Evolutionary conservation across 345 rosid species (phyloP).

Genomic region (Salix exigua): DNA sequence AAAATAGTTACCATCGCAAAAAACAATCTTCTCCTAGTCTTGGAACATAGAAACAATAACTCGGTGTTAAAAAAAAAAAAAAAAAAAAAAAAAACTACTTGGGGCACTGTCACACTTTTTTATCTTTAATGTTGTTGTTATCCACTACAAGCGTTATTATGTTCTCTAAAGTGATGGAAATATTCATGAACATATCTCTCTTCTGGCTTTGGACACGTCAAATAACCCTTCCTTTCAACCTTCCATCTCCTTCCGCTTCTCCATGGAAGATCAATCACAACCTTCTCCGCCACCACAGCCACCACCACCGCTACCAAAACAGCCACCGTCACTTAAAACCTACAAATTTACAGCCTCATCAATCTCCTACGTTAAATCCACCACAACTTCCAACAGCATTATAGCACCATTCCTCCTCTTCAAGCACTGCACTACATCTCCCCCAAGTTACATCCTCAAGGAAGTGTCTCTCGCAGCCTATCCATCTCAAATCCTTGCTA

Average conservation of each 20-base stretch:
- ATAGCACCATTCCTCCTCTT: slow-evolving; percentile 28
- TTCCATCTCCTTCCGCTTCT: slow-evolving; percentile 8
- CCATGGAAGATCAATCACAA: slow-evolving; percentile 43
- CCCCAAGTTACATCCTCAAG: slow-evolving; percentile 56
- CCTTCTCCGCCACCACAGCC: slow-evolving; percentile 18
- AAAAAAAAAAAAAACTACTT: no score
- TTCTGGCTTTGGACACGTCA: background rate
- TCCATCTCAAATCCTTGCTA: slow-evolving; percentile 82
- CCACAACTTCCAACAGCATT: slow-evolving; percentile 18
- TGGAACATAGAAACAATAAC: no score
- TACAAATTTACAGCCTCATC: slow-evolving; percentile 65
- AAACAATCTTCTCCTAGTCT: no score
- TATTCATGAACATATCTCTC: background rate
- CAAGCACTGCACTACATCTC: slow-evolving; percentile 36
- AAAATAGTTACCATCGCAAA: no score
- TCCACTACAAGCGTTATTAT: no score
- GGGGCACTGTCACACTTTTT: background rate
- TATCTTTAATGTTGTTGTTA: no score
- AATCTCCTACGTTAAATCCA: slow-evolving; percentile 57
- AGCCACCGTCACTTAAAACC: slow-evolving; percentile 32
- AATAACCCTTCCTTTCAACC: background rate
- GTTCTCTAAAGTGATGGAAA: background rate
- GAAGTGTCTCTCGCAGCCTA: slow-evolving; percentile 68
- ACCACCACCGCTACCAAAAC: slow-evolving; percentile 19
- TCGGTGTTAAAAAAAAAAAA: no score